Evolutionary conservation across 495 filamentous ascomycete genomes (phyloP).

Genomic region (Baudoinia panamericana): DNA sequence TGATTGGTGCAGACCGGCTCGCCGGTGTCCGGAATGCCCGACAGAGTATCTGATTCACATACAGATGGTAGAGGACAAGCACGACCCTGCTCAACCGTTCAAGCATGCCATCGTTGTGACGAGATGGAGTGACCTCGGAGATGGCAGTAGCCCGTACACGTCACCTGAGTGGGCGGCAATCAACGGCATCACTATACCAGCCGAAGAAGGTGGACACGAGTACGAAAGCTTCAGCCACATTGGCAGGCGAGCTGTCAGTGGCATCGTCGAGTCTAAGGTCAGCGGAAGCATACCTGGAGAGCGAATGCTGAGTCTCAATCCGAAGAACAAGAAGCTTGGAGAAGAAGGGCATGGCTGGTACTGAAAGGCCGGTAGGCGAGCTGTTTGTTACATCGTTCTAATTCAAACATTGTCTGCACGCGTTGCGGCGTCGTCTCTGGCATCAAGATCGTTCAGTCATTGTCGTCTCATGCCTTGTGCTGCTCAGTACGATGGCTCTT

Average conservation of each 20-base stretch:
- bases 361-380: too few relatives aligned
- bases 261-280: conserved; percentile 43
- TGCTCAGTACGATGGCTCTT: neutral
- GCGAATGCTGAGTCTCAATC: conserved; percentile 43
- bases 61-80: conserved; percentile 39
- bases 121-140: conserved; percentile 46
- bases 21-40: conserved; percentile 46
- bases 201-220: conserved; percentile 16
- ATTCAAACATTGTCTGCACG: too few relatives aligned
- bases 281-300: conserved; percentile 44
- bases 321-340: conserved; percentile 34
- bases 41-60: conserved; percentile 48
- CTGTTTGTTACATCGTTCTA: too few relatives aligned
- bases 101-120: conserved; percentile 47
- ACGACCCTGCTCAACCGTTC: conserved; percentile 30
- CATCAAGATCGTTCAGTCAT: too few relatives aligned
- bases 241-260: conserved; percentile 39
- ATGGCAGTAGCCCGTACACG: conserved; percentile 33
- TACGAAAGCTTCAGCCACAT: conserved; percentile 42
- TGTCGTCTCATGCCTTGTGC: too few relatives aligned
- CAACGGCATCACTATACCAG: conserved; percentile 26
- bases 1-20: conserved; percentile 41
- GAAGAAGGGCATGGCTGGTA: conserved; percentile 41
- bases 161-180: conserved; percentile 38
- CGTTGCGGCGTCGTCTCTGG: too few relatives aligned